These are phyloP conservation scores for Pulveroboletus sp. DNA, from an alignment of 768 basidiomycete genomes.

Conservation along the genomic window DNA sequence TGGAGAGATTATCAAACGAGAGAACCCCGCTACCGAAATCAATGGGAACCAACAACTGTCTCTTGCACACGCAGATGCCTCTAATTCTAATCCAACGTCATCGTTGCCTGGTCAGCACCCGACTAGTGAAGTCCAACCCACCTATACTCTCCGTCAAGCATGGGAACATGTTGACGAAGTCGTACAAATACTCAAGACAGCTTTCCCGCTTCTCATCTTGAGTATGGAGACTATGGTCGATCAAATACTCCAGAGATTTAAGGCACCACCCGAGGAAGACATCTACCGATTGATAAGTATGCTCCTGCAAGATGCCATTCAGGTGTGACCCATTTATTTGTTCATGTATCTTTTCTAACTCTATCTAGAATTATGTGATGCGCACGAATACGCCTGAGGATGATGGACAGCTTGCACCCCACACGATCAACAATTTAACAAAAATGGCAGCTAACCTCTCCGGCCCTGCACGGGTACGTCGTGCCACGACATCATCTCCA, in stretches of 20 bases:
- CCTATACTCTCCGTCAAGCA: conserved; percentile 53
- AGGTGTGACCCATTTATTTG: conserved; percentile 40
- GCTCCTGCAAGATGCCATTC: conserved; percentile 80
- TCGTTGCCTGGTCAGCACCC: conserved; percentile 15
- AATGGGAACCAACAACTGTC: conserved; percentile 24
- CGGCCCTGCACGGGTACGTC: conserved; percentile 51
- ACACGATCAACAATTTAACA: conserved; percentile 50
- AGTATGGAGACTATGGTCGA: conserved; percentile 98
- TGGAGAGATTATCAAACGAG: conserved; percentile 26
- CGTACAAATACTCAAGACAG: conserved; percentile 88
- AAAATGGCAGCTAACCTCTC: conserved; percentile 62
- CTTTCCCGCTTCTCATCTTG: conserved; percentile 89
- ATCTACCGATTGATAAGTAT: conserved; percentile 88
- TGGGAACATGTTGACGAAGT: conserved; percentile 94
- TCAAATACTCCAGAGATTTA: conserved; percentile 86
- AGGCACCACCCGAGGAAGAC: conserved; percentile 86
- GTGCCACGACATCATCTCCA: background rate
- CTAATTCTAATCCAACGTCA: conserved; percentile 6
- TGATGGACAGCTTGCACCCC: conserved; percentile 54
- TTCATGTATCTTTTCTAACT: background rate
- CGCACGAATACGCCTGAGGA: conserved; percentile 66
- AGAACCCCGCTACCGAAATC: conserved; percentile 14
- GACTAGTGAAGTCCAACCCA: conserved; percentile 19
- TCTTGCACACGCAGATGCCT: conserved; percentile 15
- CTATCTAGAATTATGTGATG: conserved; percentile 56